Evolutionary conservation across 306 rosid genomes (phyloP), one percentile per base, ranked within the genome.

Genomic region (Acmispon strigosus): DNA sequence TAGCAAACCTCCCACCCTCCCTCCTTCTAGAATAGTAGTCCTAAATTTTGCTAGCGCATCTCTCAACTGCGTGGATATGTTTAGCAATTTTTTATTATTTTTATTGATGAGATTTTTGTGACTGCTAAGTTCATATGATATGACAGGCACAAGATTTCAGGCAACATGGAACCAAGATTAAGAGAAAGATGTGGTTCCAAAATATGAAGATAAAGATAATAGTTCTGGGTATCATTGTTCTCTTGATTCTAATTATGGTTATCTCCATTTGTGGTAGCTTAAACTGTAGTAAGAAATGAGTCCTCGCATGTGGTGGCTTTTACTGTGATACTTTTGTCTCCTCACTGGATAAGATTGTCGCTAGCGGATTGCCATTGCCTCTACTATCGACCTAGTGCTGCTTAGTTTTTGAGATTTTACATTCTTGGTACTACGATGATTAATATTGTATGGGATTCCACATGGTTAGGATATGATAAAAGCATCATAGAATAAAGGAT

Each of bases 121-220:
- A 41, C 45, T 69, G 7, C 10, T 49, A 27, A 17, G 66, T 52
- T 77, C 39, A 29, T 48, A 9, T 74, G 72, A 45, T 17, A 36
- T 75, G 76, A 59, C 86, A 92, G 98, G 98, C 98, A 8, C 96
- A 89, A 77, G 98, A 89, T 79, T 92, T 92, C 67, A 86, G 87
- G 86, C 90, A 86, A 83, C 98, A 92, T 71, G 98, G 98, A 74
- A 92, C 98, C 73, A 70, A 86, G 88, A 81, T 92, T 71, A 89
- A 88, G 85, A 89, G 98, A 76, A 89, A 89, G 89, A 92, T 92
- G 98, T 92, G 98, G 96, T 75, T 79, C 24, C 87, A 92, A 78
- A 92, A 92, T 80, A 92, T 92, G 98, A 92, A 92, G 89, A 82
- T 87, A 59, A 92, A 89, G 86, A 82, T 92, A 48, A 80, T 92